A percentile compares a stretch with the other conserved stretches of the same genome.
phyloP scores from a whole-genome alignment of 306 rosid genomes.

The Casuarina equisetifolia region DNA sequence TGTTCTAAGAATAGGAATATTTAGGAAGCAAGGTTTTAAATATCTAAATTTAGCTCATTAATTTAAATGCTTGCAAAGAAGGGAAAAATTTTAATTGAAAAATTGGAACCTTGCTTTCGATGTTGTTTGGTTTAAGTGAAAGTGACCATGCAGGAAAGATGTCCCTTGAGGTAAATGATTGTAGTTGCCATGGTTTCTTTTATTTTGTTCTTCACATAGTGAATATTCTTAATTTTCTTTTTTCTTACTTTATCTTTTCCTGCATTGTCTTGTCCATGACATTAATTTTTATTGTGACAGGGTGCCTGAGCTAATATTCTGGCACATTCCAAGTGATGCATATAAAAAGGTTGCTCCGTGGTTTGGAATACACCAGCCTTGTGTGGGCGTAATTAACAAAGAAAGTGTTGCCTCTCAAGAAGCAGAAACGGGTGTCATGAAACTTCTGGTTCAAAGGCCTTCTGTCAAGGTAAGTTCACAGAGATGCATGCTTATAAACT shows the following conservation, averaged over 20 bases:
- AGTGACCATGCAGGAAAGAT: neutral
- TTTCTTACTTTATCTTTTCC: neutral
- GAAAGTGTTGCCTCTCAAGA: slow-evolving; percentile 79
- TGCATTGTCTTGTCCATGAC: slow-evolving; percentile 16
- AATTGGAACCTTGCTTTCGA: neutral
- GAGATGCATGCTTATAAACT: neutral
- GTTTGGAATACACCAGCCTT: slow-evolving; percentile 52
- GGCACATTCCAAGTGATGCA: slow-evolving; percentile 87
- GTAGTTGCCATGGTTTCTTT: neutral
- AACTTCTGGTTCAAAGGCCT: slow-evolving; percentile 53
- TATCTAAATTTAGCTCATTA: neutral
- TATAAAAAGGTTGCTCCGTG: slow-evolving; percentile 64
- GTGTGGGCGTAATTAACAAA: slow-evolving; percentile 77
- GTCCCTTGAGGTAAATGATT: neutral
- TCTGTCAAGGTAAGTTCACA: slow-evolving; percentile 66
- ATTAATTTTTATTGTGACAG: slow-evolving; percentile 38
- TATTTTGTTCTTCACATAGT: neutral
- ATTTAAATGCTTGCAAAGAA: neutral
- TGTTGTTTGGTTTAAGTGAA: neutral
- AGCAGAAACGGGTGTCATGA: slow-evolving; percentile 72
- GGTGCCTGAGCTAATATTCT: slow-evolving; percentile 76
- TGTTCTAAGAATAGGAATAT: neutral
- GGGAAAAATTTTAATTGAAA: neutral
- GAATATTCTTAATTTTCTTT: neutral
- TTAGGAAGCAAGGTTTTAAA: neutral